phyloP scores from a whole-genome alignment of 1,284 basidiomycete species.

The Mycena citricolor region DNA sequence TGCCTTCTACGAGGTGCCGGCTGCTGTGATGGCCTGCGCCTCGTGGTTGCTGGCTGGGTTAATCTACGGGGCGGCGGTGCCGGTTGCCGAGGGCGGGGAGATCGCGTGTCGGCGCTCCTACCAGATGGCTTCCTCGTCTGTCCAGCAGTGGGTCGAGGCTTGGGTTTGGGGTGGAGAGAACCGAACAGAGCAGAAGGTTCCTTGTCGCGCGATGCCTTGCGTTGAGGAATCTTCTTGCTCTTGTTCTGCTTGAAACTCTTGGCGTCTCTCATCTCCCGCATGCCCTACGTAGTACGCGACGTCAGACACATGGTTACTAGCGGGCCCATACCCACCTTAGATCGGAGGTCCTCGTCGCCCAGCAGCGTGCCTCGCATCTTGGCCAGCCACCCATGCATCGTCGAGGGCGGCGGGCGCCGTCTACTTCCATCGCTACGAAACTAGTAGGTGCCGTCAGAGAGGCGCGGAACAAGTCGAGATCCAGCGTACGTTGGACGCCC shows the following conservation, averaged over 20 bases:
- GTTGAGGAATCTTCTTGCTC: conserved; percentile 4
- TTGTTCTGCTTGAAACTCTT: conserved; percentile 21
- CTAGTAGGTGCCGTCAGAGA: conserved; percentile 25
- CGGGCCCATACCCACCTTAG: conserved; percentile 33
- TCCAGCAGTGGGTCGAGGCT: conserved; percentile 6
- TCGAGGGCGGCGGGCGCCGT: conserved; percentile 57
- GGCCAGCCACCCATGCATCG: conserved; percentile 75
- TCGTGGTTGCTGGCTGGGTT: neutral
- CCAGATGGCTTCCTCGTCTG: no score
- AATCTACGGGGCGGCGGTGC: no score
- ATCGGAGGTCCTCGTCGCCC: conserved; percentile 63
- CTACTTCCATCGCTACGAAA: conserved; percentile 50
- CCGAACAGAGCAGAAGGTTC: conserved; percentile 20
- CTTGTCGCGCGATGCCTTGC: conserved; percentile 15
- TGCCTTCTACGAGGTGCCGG: neutral
- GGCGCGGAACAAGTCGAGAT: conserved; percentile 9
- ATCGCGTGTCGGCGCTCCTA: no score
- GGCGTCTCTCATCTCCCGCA: conserved; percentile 48
- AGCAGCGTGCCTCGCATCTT: conserved; percentile 73
- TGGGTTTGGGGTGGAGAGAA: conserved; percentile 20
- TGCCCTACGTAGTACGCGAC: no score
- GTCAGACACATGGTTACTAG: no score
- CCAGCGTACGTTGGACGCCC: conserved; percentile 41
- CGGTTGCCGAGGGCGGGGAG: no score
- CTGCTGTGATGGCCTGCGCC: neutral